Percentiles rank a stretch among this genome's conserved stretches.
phyloP scores from a whole-genome alignment of 305 asterid genomes.

The Solanum hybrid region DNA sequence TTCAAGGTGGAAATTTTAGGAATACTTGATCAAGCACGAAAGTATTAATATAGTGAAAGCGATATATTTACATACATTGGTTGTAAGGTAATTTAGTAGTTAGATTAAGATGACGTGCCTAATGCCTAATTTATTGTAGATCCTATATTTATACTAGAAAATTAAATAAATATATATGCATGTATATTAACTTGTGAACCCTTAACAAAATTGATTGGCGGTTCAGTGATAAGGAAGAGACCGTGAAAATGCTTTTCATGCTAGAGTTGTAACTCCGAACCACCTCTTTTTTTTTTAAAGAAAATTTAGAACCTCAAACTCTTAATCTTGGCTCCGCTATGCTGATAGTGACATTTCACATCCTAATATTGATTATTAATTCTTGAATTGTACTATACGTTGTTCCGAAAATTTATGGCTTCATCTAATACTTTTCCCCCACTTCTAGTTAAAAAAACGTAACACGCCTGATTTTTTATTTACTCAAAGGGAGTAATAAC shows the following conservation, averaged over 20 bases:
- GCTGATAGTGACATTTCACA: not conserved
- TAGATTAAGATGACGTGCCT: too few species aligned
- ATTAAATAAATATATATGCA: too few species aligned
- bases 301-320: too few species aligned
- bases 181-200: too few species aligned
- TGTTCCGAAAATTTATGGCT: not conserved
- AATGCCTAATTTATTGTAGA: too few species aligned
- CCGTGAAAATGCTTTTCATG: too few species aligned
- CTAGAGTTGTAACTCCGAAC: too few species aligned
- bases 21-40: not conserved
- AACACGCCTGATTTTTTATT: not conserved
- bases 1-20: not conserved
- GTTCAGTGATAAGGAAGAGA: too few species aligned
- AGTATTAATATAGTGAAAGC: not conserved
- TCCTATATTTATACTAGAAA: rapidly evolving
- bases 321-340: too few species aligned
- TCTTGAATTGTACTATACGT: not conserved
- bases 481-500: not conserved
- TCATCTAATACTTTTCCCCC: not conserved
- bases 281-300: too few species aligned
- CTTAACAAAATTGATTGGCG: too few species aligned
- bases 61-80: not conserved
- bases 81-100: not conserved
- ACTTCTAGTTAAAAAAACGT: not conserved
- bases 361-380: not conserved